Conservation (phyloP, 495 filamentous ascomycete species). For the Endocarpon pusillum region DNA sequence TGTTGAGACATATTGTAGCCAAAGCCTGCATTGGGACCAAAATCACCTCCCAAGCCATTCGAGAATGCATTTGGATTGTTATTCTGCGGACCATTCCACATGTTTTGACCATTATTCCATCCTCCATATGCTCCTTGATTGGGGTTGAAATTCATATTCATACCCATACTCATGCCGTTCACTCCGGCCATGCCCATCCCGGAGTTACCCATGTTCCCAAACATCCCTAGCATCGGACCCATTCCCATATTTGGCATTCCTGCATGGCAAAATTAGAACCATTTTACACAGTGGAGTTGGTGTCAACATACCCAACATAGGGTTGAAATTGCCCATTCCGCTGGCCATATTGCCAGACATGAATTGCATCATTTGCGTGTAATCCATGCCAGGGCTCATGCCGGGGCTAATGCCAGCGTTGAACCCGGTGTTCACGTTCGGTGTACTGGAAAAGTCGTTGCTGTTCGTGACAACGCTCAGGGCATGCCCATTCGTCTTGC, state of each 20-base stretch:
- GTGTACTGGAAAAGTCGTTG: too few species aligned
- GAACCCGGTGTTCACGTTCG: too few species aligned
- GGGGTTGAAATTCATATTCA: conserved; percentile 42
- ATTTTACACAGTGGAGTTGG: conserved; percentile 5
- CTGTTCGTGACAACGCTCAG: too few species aligned
- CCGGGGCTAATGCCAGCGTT: conserved; percentile 20
- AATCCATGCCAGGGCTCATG: conserved; percentile 47
- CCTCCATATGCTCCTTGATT: conserved; percentile 46
- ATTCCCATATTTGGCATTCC: conserved; percentile 69
- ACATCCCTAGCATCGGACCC: conserved; percentile 73
- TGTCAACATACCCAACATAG: conserved; percentile 64
- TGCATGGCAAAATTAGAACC: conserved; percentile 15
- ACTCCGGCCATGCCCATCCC: conserved; percentile 87
- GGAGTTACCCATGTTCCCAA: conserved; percentile 61
- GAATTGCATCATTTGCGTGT: conserved; percentile 57
- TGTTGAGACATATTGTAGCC: conserved; percentile 49
- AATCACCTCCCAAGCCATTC: conserved; percentile 74
- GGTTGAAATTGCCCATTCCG: conserved; percentile 35
- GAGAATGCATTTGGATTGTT: conserved; percentile 50
- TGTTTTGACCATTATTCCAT: conserved; percentile 41
- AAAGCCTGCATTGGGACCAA: conserved; percentile 68
- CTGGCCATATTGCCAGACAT: conserved; percentile 60
- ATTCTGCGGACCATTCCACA: conserved; percentile 44
- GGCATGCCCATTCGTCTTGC: too few species aligned
- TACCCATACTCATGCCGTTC: conserved; percentile 74